Base-by-base conservation (phyloP, 1,284 basidiomycete species). In the Porogramme epimiltina region DNA sequence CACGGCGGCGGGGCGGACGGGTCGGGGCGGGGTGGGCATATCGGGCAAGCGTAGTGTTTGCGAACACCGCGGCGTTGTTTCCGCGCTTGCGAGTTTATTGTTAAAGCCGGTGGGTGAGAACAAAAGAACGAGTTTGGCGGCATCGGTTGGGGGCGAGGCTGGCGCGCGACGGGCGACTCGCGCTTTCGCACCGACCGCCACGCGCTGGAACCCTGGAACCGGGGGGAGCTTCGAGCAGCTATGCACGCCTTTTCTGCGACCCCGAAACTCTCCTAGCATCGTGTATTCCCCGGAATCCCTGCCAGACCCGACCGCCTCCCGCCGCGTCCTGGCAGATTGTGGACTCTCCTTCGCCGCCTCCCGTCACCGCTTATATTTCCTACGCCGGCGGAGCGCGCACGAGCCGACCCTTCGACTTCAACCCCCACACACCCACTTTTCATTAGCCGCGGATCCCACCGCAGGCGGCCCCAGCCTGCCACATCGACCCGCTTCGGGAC, bases 31-130 rank as follows among this genome's bases (percentile, higher is more conserved):
- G 37, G 39, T 49, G 42, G 25, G 47, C 47, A 43, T 42, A 49
- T 42, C 31, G 18, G 48, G 48, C 36, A 49, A 37, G 36, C 34
- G 42, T 44, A 49, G 48, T 44, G 18, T 44, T 45, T 37, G 22
- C n/a, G 33, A 20, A 13, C 44, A 42, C 24, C 36, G 34, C 34
- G 33, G 19, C 24, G 13, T 15, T 18, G 4, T 24, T 31, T 33
- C 25, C 28, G 23, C 28, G 18, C 25, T 34, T 36, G n/a, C 16
- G 13, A 23, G 13, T 13, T 31, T 51, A 51, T 45, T 51, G 49
- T 51, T 38, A 20, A 13, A 26, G 22, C 26, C 26, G 18, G 31
- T 19, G 20, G 20, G 38, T 39, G 28, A 41, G 42, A 37, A 51
- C 38, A 50, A 50, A 49, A 40, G 37, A 18, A 18, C 15, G 20